Evolutionary conservation across 106 monocot genomes (phyloP).

Genomic region (Alisma plantagoaquatica): DNA sequence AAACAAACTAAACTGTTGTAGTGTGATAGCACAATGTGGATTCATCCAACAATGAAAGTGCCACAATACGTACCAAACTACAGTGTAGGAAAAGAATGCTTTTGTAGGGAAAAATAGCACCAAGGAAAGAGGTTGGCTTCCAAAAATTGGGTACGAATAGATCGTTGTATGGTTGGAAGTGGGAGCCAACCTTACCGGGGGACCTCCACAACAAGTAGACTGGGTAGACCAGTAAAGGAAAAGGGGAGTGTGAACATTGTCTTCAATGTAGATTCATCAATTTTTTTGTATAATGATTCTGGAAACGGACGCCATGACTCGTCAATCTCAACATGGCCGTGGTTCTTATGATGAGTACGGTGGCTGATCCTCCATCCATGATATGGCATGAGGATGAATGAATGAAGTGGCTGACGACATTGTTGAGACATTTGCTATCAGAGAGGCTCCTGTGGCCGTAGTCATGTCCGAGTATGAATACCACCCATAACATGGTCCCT

Average conservation of each 20-base stretch:
- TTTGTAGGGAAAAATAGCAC: no score
- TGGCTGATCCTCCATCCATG: slow-evolving; percentile 45
- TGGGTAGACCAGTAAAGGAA: slow-evolving; percentile 41
- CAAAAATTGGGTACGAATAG: slow-evolving; percentile 15
- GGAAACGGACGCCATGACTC: slow-evolving; percentile 34
- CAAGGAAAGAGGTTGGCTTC: no score
- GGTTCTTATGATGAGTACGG: slow-evolving; percentile 42
- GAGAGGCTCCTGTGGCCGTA: slow-evolving; percentile 31
- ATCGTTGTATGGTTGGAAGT: slow-evolving; percentile 18
- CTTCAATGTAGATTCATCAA: slow-evolving; percentile 24
- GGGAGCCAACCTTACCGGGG: slow-evolving; percentile 23
- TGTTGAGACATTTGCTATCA: slow-evolving; percentile 16
- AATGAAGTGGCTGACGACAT: slow-evolving; percentile 25
- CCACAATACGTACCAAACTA: no score
- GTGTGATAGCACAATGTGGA: no score
- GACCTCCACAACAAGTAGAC: slow-evolving; percentile 33
- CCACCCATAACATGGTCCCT: slow-evolving; percentile 17
- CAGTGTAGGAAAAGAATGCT: no score
- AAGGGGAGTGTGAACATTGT: slow-evolving; percentile 42
- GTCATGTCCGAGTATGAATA: slow-evolving; percentile 21
- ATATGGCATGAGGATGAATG: slow-evolving; percentile 26
- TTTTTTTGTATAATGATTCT: slow-evolving; percentile 24
- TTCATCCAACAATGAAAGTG: no score
- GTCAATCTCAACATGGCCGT: slow-evolving; percentile 37
- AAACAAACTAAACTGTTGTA: no score